Percentiles rank a stretch among this genome's conserved stretches.
Evolutionary conservation across 1,139 yeast genomes (phyloP).

Genomic region (Taphrina populina): DNA sequence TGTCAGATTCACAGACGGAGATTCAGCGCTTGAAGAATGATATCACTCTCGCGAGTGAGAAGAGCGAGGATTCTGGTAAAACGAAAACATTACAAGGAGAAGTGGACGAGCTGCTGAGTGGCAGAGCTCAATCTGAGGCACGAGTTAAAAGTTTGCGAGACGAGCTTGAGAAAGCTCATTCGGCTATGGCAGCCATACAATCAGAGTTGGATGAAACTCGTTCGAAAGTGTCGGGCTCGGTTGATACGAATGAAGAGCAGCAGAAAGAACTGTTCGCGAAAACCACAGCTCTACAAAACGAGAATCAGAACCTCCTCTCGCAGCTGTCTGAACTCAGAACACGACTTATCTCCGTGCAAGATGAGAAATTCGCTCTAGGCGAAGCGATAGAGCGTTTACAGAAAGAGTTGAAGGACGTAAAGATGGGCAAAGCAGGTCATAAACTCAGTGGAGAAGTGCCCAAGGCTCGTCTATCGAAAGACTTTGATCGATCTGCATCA

Average conservation of each 20-base stretch:
- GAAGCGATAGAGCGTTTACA: constrained; percentile 15
- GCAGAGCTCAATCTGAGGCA: no score
- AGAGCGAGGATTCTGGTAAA: constrained; percentile 2
- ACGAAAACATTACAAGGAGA: neutral
- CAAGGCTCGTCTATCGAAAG: constrained; percentile 13
- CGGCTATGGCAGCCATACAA: neutral
- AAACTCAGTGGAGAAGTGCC: neutral
- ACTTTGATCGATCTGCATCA: constrained; percentile 12
- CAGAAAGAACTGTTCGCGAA: constrained; percentile 10
- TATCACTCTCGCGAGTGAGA: neutral
- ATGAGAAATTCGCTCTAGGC: constrained; percentile 26
- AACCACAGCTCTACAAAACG: constrained; percentile 15
- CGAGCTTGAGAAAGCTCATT: neutral
- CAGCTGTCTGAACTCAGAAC: constrained; percentile 20
- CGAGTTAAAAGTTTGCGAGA: neutral
- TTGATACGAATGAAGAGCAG: neutral
- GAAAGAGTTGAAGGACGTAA: constrained; percentile 2
- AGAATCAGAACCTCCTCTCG: constrained; percentile 19
- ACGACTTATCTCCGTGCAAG: constrained; percentile 25
- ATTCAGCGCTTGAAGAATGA: neutral
- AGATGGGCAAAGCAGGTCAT: neutral
- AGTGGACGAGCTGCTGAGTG: constrained; percentile 1
- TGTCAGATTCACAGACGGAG: neutral
- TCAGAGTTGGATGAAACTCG: constrained; percentile 1
- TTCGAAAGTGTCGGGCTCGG: neutral